These are phyloP conservation scores for Mrakia frigida DNA, from an alignment of 768 basidiomycete genomes.

Conservation along the genomic window DNA sequence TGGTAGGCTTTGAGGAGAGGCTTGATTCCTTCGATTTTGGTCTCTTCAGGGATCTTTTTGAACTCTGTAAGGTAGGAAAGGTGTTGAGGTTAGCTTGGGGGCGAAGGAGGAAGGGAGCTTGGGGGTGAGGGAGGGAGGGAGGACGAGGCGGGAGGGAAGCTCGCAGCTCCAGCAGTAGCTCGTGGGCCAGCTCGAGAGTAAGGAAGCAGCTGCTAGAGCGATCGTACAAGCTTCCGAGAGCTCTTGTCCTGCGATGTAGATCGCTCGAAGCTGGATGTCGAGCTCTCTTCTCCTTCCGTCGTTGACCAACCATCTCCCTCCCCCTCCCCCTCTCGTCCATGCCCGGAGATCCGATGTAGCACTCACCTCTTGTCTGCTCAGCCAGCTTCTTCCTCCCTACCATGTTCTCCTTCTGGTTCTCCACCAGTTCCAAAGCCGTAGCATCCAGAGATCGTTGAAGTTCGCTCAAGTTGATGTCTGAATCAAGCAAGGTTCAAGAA, in stretches of 20 bases:
- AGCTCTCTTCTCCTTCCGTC: neutral
- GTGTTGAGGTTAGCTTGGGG: neutral
- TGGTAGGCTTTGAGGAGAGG: slow-evolving; percentile 92
- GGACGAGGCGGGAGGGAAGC: neutral
- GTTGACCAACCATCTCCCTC: neutral
- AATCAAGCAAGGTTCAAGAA: neutral
- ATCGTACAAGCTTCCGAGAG: too few species aligned
- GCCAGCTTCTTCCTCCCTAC: slow-evolving; percentile 89
- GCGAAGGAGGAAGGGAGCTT: neutral
- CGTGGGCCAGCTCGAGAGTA: neutral
- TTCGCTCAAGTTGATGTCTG: slow-evolving; percentile 81
- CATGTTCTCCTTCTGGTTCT: slow-evolving; percentile 96
- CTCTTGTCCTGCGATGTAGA: too few species aligned
- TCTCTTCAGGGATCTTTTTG: slow-evolving; percentile 81
- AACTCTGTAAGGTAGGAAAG: slow-evolving; percentile 61
- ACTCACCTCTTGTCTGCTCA: slow-evolving; percentile 84
- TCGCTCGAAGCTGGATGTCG: neutral
- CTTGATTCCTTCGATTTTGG: slow-evolving; percentile 81
- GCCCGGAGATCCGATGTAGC: neutral
- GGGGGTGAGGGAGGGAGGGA: neutral
- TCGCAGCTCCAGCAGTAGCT: neutral
- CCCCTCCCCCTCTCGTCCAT: neutral
- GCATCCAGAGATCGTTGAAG: slow-evolving; percentile 87
- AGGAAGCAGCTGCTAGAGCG: neutral
- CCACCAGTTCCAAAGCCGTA: slow-evolving; percentile 91